Percentiles rank a stretch among this genome's conserved stretches.
These are phyloP conservation scores for Elaeagnus macrophylla DNA, from an alignment of 306 rosid species.

Conservation along the genomic window DNA sequence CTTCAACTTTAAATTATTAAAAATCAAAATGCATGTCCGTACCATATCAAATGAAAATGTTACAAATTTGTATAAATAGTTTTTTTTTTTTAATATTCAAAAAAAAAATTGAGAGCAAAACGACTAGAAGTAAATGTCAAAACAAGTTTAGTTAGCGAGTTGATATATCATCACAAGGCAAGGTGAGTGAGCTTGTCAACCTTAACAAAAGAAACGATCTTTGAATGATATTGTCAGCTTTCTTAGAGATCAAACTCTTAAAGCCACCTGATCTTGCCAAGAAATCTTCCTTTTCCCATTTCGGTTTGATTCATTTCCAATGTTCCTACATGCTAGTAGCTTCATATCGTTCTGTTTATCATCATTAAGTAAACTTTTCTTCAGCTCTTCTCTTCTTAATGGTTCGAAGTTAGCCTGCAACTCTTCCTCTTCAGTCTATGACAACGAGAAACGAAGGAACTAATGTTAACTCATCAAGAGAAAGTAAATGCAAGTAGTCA, in stretches of 20 bases:
- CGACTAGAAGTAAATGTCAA: too few relatives aligned
- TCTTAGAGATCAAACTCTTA: constrained; percentile 57
- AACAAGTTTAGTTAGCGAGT: too few relatives aligned
- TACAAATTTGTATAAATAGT: too few relatives aligned
- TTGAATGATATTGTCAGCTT: background rate
- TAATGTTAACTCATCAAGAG: constrained; percentile 3
- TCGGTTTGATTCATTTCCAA: constrained; percentile 45
- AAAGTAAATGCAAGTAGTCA: background rate
- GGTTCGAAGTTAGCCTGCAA: constrained; percentile 42
- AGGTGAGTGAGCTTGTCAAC: constrained; percentile 16
- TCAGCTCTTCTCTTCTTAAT: constrained; percentile 46
- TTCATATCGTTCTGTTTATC: constrained; percentile 65
- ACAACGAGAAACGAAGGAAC: constrained; percentile 2
- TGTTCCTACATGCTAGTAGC: constrained; percentile 60
- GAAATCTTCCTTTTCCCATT: constrained; percentile 88
- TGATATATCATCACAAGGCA: background rate
- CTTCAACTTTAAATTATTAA: too few relatives aligned
- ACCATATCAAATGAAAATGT: too few relatives aligned
- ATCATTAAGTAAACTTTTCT: constrained; percentile 46
- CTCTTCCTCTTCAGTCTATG: constrained; percentile 87
- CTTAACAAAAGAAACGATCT: constrained; percentile 17
- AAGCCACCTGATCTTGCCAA: constrained; percentile 96
- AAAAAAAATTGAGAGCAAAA: too few relatives aligned
- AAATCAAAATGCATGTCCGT: too few relatives aligned
- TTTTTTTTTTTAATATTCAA: too few relatives aligned